Evolutionary conservation across 371 early-diverging fungal genomes (phyloP).

Genomic region (Thermomucor indicae-seudaticae): DNA sequence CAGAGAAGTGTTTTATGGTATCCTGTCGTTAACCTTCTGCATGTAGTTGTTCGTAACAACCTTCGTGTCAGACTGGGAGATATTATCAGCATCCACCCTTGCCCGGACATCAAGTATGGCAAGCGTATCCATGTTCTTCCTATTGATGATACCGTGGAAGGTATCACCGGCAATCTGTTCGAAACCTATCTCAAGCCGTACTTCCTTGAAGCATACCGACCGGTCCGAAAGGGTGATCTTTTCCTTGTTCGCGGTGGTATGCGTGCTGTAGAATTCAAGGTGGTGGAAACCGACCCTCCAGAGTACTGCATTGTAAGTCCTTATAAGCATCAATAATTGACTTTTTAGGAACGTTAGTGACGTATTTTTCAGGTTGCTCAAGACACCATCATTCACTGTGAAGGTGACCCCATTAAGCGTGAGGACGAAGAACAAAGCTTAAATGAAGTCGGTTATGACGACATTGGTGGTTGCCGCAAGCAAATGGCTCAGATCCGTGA

Average conservation of each 20-base stretch:
- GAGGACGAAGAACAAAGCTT: slow-evolving; percentile 97
- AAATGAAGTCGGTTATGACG: slow-evolving; percentile 98
- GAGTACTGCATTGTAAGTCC: slow-evolving; percentile 94
- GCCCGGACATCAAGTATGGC: slow-evolving; percentile 95
- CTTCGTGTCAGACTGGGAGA: slow-evolving; percentile 97
- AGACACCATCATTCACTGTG: slow-evolving; percentile 98
- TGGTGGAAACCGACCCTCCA: slow-evolving; percentile 94
- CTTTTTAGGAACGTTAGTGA: not conserved
- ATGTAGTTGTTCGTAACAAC: slow-evolving; percentile 91
- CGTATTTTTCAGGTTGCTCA: slow-evolving; percentile 72
- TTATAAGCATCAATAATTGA: not conserved
- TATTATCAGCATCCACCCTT: slow-evolving; percentile 95
- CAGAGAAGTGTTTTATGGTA: not conserved
- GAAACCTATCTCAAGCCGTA: slow-evolving; percentile 97
- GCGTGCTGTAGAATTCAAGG: slow-evolving; percentile 99
- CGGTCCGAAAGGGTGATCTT: slow-evolving; percentile 92
- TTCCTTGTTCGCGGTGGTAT: slow-evolving; percentile 97
- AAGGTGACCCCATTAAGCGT: slow-evolving; percentile 97
- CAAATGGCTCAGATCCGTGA: slow-evolving; percentile 99
- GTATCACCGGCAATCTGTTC: slow-evolving; percentile 96
- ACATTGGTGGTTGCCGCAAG: slow-evolving; percentile 98
- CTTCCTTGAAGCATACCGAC: slow-evolving; percentile 94
- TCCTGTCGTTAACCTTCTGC: not conserved
- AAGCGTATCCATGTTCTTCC: slow-evolving; percentile 96
- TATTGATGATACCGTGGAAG: slow-evolving; percentile 98